These are phyloP conservation scores for Anisodus tanguticus DNA, from an alignment of 257 asterid genomes.

Conservation along the genomic window DNA sequence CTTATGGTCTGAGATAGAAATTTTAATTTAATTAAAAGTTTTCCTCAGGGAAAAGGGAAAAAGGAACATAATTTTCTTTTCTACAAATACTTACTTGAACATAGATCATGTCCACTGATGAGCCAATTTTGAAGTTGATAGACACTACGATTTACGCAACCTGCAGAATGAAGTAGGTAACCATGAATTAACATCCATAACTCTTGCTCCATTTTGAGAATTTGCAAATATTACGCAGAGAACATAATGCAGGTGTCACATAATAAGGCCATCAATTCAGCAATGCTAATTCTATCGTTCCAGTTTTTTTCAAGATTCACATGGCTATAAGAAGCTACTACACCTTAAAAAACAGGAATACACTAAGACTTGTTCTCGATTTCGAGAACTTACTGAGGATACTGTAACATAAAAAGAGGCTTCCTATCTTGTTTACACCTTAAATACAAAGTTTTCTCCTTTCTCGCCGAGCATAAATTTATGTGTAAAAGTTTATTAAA, in stretches of 20 bases:
- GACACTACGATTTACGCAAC: constrained; percentile 38
- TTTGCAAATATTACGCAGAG: constrained; percentile 4
- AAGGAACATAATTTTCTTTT: neutral
- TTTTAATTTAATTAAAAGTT: neutral
- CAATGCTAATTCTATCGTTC: neutral
- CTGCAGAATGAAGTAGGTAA: constrained; percentile 44
- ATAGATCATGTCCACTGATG: constrained; percentile 59
- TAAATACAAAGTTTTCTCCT: neutral
- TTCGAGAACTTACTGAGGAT: neutral
- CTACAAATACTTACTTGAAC: constrained; percentile 69
- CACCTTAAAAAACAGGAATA: neutral
- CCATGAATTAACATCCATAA: constrained; percentile 25
- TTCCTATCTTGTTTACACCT: constrained; percentile 1
- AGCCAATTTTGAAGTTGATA: constrained; percentile 37
- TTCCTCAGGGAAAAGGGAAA: neutral
- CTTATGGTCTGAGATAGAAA: neutral
- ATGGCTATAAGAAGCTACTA: constrained; percentile 1
- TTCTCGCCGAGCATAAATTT: neutral
- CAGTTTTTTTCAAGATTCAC: neutral
- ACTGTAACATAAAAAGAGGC: neutral
- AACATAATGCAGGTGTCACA: neutral
- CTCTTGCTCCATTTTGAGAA: neutral
- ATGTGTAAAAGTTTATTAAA: too few species aligned
- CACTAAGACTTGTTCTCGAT: neutral
- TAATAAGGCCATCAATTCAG: neutral